These are phyloP conservation scores for Didymella exigua DNA, from an alignment of 2,329 filamentous ascomycete species.

Conservation along the genomic window DNA sequence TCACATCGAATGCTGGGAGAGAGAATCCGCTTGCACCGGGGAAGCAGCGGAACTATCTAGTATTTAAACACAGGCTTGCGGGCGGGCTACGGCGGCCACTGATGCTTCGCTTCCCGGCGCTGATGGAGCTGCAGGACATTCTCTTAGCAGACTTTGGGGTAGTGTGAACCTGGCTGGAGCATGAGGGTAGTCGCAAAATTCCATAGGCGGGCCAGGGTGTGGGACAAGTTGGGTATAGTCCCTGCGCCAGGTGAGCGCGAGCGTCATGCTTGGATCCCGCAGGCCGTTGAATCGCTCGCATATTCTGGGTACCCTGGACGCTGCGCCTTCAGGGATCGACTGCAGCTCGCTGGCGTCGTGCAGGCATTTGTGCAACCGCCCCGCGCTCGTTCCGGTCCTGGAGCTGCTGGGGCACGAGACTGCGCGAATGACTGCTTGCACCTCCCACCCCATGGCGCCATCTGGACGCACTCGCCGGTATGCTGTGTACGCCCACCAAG, in stretches of 20 bases:
- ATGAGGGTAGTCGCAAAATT: slow-evolving; percentile 49
- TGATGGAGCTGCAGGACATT: slow-evolving; percentile 49
- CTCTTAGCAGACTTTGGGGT: slow-evolving; percentile 50
- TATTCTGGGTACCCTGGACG: slow-evolving; percentile 42
- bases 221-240: slow-evolving; percentile 39
- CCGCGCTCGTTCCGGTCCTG: slow-evolving; percentile 31
- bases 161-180: slow-evolving; percentile 49
- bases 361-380: slow-evolving; percentile 32
- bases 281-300: slow-evolving; percentile 48
- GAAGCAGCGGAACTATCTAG: slow-evolving; percentile 46
- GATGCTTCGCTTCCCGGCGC: slow-evolving; percentile 49
- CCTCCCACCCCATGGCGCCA: slow-evolving; percentile 31
- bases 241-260: slow-evolving; percentile 39
- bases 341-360: slow-evolving; percentile 29
- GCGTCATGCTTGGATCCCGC: slow-evolving; percentile 50
- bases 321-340: slow-evolving; percentile 44
- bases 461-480: slow-evolving; percentile 14
- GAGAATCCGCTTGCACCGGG: slow-evolving; percentile 47
- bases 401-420: slow-evolving; percentile 35
- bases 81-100: slow-evolving; percentile 46
- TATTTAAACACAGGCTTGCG: slow-evolving; percentile 50
- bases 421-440: slow-evolving; percentile 20
- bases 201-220: slow-evolving; percentile 38
- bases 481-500: slow-evolving; percentile 12
- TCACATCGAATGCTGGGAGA: slow-evolving; percentile 49